Conservation (phyloP, 352 stramenopile genomes). For the Phytophthora vignae region DNA sequence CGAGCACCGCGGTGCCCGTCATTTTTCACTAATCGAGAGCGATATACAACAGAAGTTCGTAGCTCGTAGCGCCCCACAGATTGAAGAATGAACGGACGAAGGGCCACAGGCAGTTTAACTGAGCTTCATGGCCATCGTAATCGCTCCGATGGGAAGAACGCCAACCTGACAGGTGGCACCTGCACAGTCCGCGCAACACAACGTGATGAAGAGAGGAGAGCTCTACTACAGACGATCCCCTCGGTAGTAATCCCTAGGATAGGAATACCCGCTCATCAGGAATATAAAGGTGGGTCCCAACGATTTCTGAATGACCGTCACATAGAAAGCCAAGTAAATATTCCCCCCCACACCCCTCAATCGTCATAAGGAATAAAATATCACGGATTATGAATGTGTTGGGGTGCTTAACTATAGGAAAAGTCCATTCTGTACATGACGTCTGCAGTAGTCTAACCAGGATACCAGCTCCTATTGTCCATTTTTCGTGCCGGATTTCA, state of each 20-base stretch:
- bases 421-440: neutral
- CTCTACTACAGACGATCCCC: too few relatives aligned
- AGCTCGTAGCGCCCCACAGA: neutral
- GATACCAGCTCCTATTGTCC: neutral
- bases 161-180: too few relatives aligned
- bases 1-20: slow-evolving; percentile 28
- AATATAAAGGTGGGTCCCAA: too few relatives aligned
- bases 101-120: slow-evolving; percentile 1
- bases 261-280: too few relatives aligned
- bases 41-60: neutral
- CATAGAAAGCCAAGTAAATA: too few relatives aligned
- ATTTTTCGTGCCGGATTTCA: neutral
- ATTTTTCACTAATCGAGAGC: slow-evolving; percentile 19
- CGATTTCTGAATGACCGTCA: too few relatives aligned
- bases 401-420: neutral
- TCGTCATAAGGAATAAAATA: too few relatives aligned
- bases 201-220: slow-evolving; percentile 13
- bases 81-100: slow-evolving; percentile 28
- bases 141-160: slow-evolving; percentile 30
- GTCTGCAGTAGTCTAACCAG: neutral
- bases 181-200: too few relatives aligned
- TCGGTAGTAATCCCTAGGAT: too few relatives aligned
- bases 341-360: too few relatives aligned
- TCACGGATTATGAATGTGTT: neutral
- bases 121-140: slow-evolving; percentile 11